These are phyloP conservation scores for Apiotrichum gracile DNA, from an alignment of 1,284 basidiomycete species.

Conservation along the genomic window DNA sequence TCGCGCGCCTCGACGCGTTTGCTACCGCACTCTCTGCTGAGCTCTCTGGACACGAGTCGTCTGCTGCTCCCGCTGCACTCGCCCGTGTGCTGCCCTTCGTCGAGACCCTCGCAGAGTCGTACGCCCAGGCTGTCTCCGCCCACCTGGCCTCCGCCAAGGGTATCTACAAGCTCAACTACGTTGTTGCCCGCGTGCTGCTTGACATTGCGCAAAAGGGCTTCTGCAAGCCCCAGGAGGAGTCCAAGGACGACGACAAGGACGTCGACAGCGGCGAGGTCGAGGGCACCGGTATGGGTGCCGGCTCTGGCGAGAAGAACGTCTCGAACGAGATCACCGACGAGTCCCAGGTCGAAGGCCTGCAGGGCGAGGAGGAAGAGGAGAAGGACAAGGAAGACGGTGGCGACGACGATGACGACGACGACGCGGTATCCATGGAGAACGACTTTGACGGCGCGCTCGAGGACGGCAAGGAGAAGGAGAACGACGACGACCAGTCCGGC, in stretches of 20 bases:
- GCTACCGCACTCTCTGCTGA: constrained; percentile 9
- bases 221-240: constrained; percentile 75
- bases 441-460: constrained; percentile 73
- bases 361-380: constrained; percentile 61
- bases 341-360: constrained; percentile 89
- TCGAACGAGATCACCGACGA: constrained; percentile 92
- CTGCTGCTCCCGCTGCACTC: constrained; percentile 17
- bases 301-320: constrained; percentile 75
- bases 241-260: constrained; percentile 50
- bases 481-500: constrained; percentile 55
- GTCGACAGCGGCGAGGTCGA: constrained; percentile 55
- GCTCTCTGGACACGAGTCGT: constrained; percentile 8
- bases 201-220: constrained; percentile 81
- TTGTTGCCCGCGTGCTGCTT: constrained; percentile 67
- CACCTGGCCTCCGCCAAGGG: constrained; percentile 54
- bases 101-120: constrained; percentile 55
- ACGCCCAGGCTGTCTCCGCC: constrained; percentile 43
- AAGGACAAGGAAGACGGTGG: constrained; percentile 53
- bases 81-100: constrained; percentile 40
- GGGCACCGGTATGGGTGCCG: constrained; percentile 81
- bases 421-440: constrained; percentile 56
- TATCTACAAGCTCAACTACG: constrained; percentile 76
- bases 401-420: constrained; percentile 61
- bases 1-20: constrained; percentile 31
- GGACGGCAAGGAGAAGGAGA: constrained; percentile 61